Evolutionary conservation across 345 rosid species (phyloP).

Genomic region (Gossypioides kirkii): DNA sequence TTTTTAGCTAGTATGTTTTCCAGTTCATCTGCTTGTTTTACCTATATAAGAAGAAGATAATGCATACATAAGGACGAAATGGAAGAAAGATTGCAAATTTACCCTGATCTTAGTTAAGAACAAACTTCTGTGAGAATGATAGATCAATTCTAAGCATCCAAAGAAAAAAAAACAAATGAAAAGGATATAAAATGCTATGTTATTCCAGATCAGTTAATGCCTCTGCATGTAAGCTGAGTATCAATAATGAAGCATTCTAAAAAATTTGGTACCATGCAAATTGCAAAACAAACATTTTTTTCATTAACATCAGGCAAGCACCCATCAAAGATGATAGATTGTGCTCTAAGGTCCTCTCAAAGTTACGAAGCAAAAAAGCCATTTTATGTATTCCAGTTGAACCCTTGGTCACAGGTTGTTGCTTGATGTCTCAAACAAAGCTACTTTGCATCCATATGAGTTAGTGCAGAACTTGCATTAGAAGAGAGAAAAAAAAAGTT

Average conservation of each 20-base stretch:
- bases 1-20: slow-evolving; percentile 90
- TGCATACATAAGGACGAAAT: slow-evolving; percentile 1
- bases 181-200: not conserved
- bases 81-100: not conserved
- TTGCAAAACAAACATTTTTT: not conserved
- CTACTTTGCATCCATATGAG: no score
- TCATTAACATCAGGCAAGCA: not conserved
- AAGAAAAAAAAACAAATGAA: not conserved
- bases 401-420: no score
- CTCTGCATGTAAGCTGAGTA: not conserved
- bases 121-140: not conserved
- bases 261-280: not conserved
- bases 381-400: no score
- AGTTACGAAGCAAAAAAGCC: not conserved
- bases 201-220: not conserved
- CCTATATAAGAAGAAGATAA: slow-evolving; percentile 37
- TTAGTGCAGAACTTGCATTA: no score
- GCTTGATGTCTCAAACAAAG: no score
- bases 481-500: no score
- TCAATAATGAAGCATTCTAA: not conserved
- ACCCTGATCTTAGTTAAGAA: not conserved
- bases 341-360: not conserved
- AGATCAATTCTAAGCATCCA: not conserved
- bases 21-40: slow-evolving; percentile 95
- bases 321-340: not conserved